Evolutionary conservation across 2,329 filamentous ascomycete species (phyloP).

Genomic region (Pseudogymnoascus sp.): DNA sequence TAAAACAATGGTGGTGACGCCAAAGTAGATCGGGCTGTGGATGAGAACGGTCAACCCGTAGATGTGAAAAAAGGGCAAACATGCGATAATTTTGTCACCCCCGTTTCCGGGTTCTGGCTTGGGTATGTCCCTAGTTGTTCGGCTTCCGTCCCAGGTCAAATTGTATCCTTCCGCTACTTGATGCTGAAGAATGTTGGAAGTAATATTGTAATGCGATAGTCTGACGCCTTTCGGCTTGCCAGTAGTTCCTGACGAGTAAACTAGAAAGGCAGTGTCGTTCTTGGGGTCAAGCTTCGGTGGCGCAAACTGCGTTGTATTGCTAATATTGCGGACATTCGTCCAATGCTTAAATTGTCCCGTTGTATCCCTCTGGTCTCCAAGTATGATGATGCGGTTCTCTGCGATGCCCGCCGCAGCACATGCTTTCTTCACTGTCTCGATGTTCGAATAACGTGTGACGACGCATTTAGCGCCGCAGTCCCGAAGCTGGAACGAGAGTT

Average conservation of each 20-base stretch:
- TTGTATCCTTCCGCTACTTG: slow-evolving; percentile 42
- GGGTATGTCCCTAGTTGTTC: slow-evolving; percentile 59
- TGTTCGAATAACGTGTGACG: slow-evolving; percentile 57
- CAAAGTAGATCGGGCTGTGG: slow-evolving; percentile 54
- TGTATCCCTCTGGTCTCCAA: slow-evolving; percentile 58
- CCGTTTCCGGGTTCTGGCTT: slow-evolving; percentile 25
- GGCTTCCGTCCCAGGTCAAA: slow-evolving; percentile 45
- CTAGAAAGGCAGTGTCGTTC: slow-evolving; percentile 56
- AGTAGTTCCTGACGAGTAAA: slow-evolving; percentile 78
- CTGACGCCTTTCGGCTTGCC: slow-evolving; percentile 79
- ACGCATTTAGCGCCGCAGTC: slow-evolving; percentile 64
- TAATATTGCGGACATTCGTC: slow-evolving; percentile 56
- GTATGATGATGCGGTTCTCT: slow-evolving; percentile 59
- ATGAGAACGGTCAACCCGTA: slow-evolving; percentile 57
- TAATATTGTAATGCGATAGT: slow-evolving; percentile 28
- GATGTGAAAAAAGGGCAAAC: slow-evolving; percentile 78
- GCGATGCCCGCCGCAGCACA: slow-evolving; percentile 59
- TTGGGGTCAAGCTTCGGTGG: slow-evolving; percentile 49
- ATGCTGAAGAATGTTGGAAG: slow-evolving; percentile 34
- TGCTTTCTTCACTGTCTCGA: slow-evolving; percentile 55
- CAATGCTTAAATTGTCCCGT: slow-evolving; percentile 67
- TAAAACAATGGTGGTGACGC: slow-evolving; percentile 60
- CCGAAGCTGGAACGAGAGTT: slow-evolving; percentile 71
- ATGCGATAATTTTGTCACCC: slow-evolving; percentile 59
- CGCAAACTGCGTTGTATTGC: slow-evolving; percentile 52